Conservation (phyloP, 768 basidiomycete genomes). For the Paxillus involutus region DNA sequence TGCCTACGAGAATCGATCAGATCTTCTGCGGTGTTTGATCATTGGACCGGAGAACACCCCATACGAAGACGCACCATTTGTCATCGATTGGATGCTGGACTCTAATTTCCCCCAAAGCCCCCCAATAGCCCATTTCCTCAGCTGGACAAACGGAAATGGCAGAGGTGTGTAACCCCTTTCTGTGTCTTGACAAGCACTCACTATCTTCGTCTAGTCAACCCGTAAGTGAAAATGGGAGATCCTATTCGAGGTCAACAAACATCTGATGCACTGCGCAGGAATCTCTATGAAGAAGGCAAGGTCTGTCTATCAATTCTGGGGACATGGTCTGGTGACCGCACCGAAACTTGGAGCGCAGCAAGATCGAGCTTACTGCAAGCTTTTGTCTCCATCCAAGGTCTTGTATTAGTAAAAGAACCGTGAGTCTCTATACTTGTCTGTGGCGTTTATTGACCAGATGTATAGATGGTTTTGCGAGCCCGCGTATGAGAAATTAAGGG, state of each 20-base stretch:
- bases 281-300: conserved; percentile 94
- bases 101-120: conserved; percentile 82
- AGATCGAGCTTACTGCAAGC: conserved; percentile 89
- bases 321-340: conserved; percentile 89
- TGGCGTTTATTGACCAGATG: conserved; percentile 3
- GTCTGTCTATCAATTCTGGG: conserved; percentile 90
- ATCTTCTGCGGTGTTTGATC: conserved; percentile 85
- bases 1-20: conserved; percentile 86
- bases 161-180: conserved; percentile 37
- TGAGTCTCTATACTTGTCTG: conserved; percentile 40
- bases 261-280: conserved; percentile 41
- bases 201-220: conserved; percentile 50
- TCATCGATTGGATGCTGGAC: conserved; percentile 91
- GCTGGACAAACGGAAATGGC: conserved; percentile 94
- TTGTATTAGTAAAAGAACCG: conserved; percentile 92
- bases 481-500: conserved; percentile 88
- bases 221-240: conserved; percentile 46
- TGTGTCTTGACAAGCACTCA: background rate
- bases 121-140: conserved; percentile 85
- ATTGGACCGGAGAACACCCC: conserved; percentile 93
- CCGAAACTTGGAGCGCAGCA: conserved; percentile 82
- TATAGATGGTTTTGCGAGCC: conserved; percentile 88
- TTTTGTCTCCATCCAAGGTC: conserved; percentile 90
- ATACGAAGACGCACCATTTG: conserved; percentile 93
- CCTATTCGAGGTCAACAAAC: background rate